A percentile compares a stretch with the other conserved stretches of the same genome.
These are phyloP conservation scores for Lenzites betulinus DNA, from an alignment of 768 basidiomycete genomes.

Conservation along the genomic window DNA sequence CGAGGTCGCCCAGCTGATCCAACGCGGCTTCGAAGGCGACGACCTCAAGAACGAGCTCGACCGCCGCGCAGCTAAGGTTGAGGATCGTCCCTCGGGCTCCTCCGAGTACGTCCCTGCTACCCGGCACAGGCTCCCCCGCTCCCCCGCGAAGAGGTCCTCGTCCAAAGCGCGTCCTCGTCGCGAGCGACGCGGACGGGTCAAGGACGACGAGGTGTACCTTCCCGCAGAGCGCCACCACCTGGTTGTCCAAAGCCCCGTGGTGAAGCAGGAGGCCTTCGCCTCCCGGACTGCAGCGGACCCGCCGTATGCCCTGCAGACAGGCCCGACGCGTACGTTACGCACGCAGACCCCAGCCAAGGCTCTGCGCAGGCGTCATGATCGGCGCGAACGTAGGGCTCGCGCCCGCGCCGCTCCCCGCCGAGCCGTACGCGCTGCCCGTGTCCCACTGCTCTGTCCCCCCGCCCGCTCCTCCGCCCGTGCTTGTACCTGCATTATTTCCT, in stretches of 20 bases:
- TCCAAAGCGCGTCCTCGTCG: background rate
- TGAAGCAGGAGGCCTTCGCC: background rate
- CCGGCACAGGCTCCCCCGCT: background rate
- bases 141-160: background rate
- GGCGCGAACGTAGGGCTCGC: background rate
- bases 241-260: background rate
- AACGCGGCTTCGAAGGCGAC: slow-evolving; percentile 36
- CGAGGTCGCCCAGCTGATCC: slow-evolving; percentile 38
- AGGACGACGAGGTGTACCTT: slow-evolving; percentile 2
- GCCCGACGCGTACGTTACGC: slow-evolving; percentile 10
- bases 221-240: background rate
- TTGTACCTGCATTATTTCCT: too few relatives aligned
- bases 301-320: background rate
- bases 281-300: background rate
- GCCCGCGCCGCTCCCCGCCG: background rate
- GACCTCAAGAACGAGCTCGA: slow-evolving; percentile 28
- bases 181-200: background rate
- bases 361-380: background rate
- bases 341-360: slow-evolving; percentile 14
- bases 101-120: slow-evolving; percentile 3
- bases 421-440: slow-evolving; percentile 7
- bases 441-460: slow-evolving; percentile 13
- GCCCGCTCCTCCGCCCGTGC: too few relatives aligned
- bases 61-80: background rate
- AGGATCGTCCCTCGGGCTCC: background rate